A percentile compares a stretch with the other conserved stretches of the same genome.
Conservation (phyloP, 2,329 filamentous ascomycete species). For the Colletotrichum melonis region DNA sequence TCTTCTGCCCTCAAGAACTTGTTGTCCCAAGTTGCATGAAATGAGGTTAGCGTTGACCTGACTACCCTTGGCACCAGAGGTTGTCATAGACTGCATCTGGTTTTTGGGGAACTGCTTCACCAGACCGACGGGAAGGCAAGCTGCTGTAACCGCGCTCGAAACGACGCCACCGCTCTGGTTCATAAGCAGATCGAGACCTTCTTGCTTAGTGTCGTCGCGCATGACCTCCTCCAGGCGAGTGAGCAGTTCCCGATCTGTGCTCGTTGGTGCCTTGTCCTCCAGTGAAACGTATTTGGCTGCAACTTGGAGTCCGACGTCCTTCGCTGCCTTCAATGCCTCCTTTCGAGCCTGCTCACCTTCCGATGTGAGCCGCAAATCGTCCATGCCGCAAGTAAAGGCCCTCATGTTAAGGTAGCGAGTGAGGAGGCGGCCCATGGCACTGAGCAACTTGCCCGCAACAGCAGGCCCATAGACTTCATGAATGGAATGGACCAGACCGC, state of each 20-base stretch:
- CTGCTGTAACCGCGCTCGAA: constrained; percentile 81
- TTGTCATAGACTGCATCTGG: constrained; percentile 99
- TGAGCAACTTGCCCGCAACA: constrained; percentile 86
- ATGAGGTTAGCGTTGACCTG: constrained; percentile 97
- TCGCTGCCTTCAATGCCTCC: constrained; percentile 74
- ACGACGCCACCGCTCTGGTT: constrained; percentile 77
- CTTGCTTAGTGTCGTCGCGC: constrained; percentile 90
- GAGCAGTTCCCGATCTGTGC: constrained; percentile 77
- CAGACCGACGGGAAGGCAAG: constrained; percentile 84
- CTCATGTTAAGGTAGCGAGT: constrained; percentile 93
- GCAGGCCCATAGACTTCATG: constrained; percentile 94
- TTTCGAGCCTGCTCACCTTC: constrained; percentile 80
- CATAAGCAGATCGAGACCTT: constrained; percentile 88
- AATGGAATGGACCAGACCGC: constrained; percentile 90
- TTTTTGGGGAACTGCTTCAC: constrained; percentile 95
- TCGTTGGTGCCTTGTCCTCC: constrained; percentile 69
- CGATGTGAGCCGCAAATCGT: constrained; percentile 88
- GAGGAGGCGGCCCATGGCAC: constrained; percentile 87
- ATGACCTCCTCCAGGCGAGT: constrained; percentile 88
- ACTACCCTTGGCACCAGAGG: constrained; percentile 93
- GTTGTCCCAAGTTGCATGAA: constrained; percentile 96
- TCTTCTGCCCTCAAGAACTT: constrained; percentile 92
- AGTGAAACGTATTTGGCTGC: constrained; percentile 91
- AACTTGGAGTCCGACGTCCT: constrained; percentile 79
- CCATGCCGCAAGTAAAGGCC: constrained; percentile 96